phyloP scores from a whole-genome alignment of 768 basidiomycete species.

The Boletellus ananas region DNA sequence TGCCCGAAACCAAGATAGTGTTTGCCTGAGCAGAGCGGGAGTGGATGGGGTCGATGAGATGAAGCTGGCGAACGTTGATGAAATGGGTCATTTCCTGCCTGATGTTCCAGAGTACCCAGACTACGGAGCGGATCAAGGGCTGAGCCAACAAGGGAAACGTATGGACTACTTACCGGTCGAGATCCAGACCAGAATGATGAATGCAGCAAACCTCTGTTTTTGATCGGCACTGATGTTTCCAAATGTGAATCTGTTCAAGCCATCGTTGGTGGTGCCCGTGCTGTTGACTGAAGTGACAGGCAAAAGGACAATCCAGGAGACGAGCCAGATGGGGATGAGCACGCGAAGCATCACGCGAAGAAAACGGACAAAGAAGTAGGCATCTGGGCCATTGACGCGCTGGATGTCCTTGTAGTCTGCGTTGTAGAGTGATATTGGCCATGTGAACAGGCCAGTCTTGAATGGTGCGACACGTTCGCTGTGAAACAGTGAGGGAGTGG shows the following conservation, averaged over 20 bases:
- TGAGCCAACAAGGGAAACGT: neutral
- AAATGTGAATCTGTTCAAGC: constrained; percentile 71
- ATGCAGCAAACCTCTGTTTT: constrained; percentile 67
- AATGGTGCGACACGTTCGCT: constrained; percentile 62
- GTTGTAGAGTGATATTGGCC: constrained; percentile 63
- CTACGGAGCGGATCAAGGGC: constrained; percentile 33
- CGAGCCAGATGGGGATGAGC: constrained; percentile 85
- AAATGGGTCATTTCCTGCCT: constrained; percentile 78
- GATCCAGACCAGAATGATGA: constrained; percentile 69
- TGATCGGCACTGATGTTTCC: constrained; percentile 63
- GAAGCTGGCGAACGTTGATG: constrained; percentile 72
- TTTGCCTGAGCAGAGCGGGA: constrained; percentile 80
- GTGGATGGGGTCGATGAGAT: constrained; percentile 73
- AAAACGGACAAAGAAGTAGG: constrained; percentile 92
- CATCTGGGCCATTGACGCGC: constrained; percentile 77
- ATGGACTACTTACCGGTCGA: constrained; percentile 62
- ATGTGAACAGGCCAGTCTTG: constrained; percentile 46
- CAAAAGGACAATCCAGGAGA: constrained; percentile 84
- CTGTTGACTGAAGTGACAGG: constrained; percentile 67
- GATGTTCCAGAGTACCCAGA: constrained; percentile 85
- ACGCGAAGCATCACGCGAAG: constrained; percentile 79
- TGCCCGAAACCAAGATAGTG: constrained; percentile 87
- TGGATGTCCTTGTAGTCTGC: constrained; percentile 62
- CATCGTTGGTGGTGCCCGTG: constrained; percentile 39
- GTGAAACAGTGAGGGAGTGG: neutral